Base-by-base conservation (phyloP, 2,329 filamentous ascomycete species). In the Calonectria leucothoes region DNA sequence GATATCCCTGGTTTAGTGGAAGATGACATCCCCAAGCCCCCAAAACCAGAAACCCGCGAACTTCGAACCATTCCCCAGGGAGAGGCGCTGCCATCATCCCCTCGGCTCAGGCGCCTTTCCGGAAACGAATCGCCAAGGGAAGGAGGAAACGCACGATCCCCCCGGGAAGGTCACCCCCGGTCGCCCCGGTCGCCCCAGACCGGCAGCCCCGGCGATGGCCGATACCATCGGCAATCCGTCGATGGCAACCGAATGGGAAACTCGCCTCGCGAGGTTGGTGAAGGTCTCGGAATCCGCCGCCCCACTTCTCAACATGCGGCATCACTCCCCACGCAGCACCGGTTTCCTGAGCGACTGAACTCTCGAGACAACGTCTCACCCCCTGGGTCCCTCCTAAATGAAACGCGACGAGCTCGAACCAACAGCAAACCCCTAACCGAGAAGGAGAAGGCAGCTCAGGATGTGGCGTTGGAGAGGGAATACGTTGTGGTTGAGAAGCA, bases 401-500 rank as follows among this genome's bases (percentile, higher is more conserved):
- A 81, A 39, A 76, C 77, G 25, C 79, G 74, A 23, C 85, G 78
- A 59, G 80, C 77, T 42, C 83, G 81, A 61, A 77, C 77, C 12
- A 73, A 75, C 31, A 80, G 76, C 52, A 81, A 80, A 48, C 78
- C 80, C 15, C 76, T 76, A 48, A 83, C 89, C 70, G 93, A 94
- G 76, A 91, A 92, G 72, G 93, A 94, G 80, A 91, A 88, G 81
- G 94, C 93, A 4, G 95, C 94, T 3, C 94, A 98, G 79, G 96
- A 98, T 76, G 92, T 97, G 63, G 94, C 94, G 1, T 94, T 98
- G 79, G 96, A 98, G 82, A 92, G 96, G 76, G 97, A 98, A 77
- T 99, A 98, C 80, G 96, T 99, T 25, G 89, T 98, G 31, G 95
- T 99, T 15, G 97, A 99, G 86, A 98, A 98, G 87, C 93, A 94